These are phyloP conservation scores for Pseudoturritis turrita DNA, from an alignment of 345 rosid species.

Conservation along the genomic window DNA sequence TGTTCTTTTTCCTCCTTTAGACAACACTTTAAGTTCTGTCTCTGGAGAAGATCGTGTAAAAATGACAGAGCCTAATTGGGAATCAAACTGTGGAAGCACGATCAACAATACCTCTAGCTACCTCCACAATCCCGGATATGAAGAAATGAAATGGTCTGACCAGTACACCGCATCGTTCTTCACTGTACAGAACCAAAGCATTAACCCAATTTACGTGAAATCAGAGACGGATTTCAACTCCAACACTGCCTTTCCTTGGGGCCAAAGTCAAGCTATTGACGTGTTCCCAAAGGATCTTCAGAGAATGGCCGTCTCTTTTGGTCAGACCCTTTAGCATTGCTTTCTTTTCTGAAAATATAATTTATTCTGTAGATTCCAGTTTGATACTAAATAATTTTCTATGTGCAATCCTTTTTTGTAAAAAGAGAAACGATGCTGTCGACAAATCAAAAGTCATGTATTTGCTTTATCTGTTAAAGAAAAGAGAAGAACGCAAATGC, in stretches of 20 bases:
- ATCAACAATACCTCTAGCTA: background rate
- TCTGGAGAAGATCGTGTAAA: background rate
- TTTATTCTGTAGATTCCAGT: background rate
- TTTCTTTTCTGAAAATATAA: background rate
- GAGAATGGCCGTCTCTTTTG: slow-evolving; percentile 11
- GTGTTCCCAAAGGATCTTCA: slow-evolving; percentile 11
- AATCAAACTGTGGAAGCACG: background rate
- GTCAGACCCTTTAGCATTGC: slow-evolving; percentile 10
- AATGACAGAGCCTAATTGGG: background rate
- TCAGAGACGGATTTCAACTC: background rate
- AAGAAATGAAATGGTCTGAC: slow-evolving; percentile 1
- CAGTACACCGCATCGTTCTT: background rate
- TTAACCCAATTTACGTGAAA: background rate
- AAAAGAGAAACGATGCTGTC: background rate
- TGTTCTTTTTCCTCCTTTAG: slow-evolving; percentile 37
- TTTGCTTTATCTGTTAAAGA: background rate
- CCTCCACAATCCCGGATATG: background rate
- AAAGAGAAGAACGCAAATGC: background rate
- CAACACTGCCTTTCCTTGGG: background rate
- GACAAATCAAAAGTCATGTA: background rate
- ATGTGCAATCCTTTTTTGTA: background rate
- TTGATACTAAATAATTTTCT: background rate
- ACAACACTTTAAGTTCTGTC: slow-evolving; percentile 15
- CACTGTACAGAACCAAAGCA: background rate
- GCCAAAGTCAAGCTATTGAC: slow-evolving; percentile 12